These are phyloP conservation scores for Eucalyptus camaldulensis DNA, from an alignment of 345 rosid genomes.

Conservation along the genomic window DNA sequence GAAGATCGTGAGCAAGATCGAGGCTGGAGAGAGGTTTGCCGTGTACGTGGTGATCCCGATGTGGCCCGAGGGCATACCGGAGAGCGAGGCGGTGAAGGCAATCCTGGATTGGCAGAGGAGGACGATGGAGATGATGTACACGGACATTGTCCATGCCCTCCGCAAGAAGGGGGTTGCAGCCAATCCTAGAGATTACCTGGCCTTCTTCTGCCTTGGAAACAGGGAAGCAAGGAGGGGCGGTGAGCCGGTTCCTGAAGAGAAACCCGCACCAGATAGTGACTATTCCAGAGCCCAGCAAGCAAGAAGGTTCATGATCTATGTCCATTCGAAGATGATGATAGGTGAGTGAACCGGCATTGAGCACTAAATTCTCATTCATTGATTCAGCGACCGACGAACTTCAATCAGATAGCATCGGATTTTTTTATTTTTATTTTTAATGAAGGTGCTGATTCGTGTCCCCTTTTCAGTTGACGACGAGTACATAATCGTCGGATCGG, in stretches of 20 bases:
- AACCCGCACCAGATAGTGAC: constrained; percentile 38
- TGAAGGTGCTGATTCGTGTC: background rate
- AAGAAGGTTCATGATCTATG: constrained; percentile 82
- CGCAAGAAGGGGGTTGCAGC: constrained; percentile 12
- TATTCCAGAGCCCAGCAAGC: constrained; percentile 59
- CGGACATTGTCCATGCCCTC: constrained; percentile 40
- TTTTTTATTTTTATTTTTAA: no score
- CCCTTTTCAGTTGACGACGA: constrained; percentile 65
- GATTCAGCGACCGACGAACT: background rate
- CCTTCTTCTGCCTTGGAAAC: constrained; percentile 76
- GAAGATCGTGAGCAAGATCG: constrained; percentile 68
- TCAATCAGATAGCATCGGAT: background rate
- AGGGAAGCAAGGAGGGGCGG: constrained; percentile 21
- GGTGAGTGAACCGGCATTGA: constrained; percentile 12
- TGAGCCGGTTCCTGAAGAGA: constrained; percentile 30
- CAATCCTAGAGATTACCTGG: constrained; percentile 53
- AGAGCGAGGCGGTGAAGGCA: constrained; percentile 55
- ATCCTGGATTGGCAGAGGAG: constrained; percentile 87
- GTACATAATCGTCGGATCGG: constrained; percentile 82
- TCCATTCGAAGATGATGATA: constrained; percentile 87
- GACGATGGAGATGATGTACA: constrained; percentile 89
- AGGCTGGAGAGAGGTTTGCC: constrained; percentile 55
- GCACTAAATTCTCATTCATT: background rate
- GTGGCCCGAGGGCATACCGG: constrained; percentile 88
- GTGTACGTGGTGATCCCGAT: constrained; percentile 77